Evolutionary conservation across 1,139 yeast species (phyloP), one percentile per base, ranked within the genome.

Genomic region (Debaryomyces psychrophilus): DNA sequence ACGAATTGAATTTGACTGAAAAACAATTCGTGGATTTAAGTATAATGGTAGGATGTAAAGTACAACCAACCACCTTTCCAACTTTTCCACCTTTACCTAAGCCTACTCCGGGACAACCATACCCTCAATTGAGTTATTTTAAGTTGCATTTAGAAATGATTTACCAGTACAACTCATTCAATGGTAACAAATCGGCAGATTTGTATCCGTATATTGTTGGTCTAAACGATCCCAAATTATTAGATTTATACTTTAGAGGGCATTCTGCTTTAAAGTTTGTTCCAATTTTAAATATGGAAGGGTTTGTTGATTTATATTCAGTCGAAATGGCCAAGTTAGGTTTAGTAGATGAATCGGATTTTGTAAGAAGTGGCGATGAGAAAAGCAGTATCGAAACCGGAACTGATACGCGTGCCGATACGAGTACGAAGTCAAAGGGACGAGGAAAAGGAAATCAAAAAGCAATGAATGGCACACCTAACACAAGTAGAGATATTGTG

Each of bases 1-100:
- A 72, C 39, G 95, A 87, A 48, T 72, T 90, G 45, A 71, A 71
- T 43, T 68, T 89, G 45, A 69, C 76, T 17, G 81, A 81, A 46
- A 81, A 82, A 46, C 93, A 86, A 59, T 82, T 92, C 49, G 71
- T 82, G 45, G 97, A 92, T 57, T 79, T 89, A 43, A 77, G 90
- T 44, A 71, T 87, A 49, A 82, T 87, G 61, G 85, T 86, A 6
- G 97, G 97, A 3, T 87, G 90, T 60, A 83, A 81, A 42, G 71
- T 87, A 44, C 93, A 87, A 57, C 92, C 92, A 9, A 67, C 64
- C 27, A 78, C 83, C 1, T 76, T 88, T 51, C 86, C 81, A 11
- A 71, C 72, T 45, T 76, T 79, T 73, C 75, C 89, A 67, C 76
- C 75, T 2, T 58, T 69, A 37, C 77, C 79, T n/a, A 72, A 73